These are phyloP conservation scores for Ogataea kodamae DNA, from an alignment of 805 yeast genomes.

Conservation along the genomic window DNA sequence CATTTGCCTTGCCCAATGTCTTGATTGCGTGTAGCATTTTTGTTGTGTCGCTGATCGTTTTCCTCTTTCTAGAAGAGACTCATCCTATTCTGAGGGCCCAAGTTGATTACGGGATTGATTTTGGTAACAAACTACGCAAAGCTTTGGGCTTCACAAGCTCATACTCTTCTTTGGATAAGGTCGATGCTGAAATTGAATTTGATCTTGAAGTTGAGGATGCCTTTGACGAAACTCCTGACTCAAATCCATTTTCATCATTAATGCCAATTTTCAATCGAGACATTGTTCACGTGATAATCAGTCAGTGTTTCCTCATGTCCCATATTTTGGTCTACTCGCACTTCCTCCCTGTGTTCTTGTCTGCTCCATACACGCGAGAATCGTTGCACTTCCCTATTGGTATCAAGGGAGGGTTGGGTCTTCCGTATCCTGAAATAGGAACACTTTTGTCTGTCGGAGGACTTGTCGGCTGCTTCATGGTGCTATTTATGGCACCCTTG, in stretches of 20 bases:
- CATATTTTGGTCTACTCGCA: constrained; percentile 49
- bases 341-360: constrained; percentile 52
- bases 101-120: neutral
- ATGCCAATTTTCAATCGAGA: constrained; percentile 4
- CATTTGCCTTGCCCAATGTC: constrained; percentile 51
- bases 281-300: constrained; percentile 32
- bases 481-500: constrained; percentile 47
- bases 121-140: constrained; percentile 1
- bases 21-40: constrained; percentile 38
- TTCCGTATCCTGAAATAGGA: constrained; percentile 45
- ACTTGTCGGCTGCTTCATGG: constrained; percentile 47
- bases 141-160: constrained; percentile 21
- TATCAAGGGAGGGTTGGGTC: constrained; percentile 52
- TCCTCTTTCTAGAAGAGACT: constrained; percentile 2
- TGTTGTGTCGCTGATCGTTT: constrained; percentile 26
- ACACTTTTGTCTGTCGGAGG: constrained; percentile 49
- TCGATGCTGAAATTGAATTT: neutral
- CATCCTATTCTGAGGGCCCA: neutral
- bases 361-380: constrained; percentile 30
- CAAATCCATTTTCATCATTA: constrained; percentile 26
- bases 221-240: neutral
- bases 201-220: neutral
- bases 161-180: neutral
- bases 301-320: constrained; percentile 42
- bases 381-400: constrained; percentile 44